These are phyloP conservation scores for Trichoderma gamsii DNA, from an alignment of 495 filamentous ascomycete genomes.

Conservation along the genomic window DNA sequence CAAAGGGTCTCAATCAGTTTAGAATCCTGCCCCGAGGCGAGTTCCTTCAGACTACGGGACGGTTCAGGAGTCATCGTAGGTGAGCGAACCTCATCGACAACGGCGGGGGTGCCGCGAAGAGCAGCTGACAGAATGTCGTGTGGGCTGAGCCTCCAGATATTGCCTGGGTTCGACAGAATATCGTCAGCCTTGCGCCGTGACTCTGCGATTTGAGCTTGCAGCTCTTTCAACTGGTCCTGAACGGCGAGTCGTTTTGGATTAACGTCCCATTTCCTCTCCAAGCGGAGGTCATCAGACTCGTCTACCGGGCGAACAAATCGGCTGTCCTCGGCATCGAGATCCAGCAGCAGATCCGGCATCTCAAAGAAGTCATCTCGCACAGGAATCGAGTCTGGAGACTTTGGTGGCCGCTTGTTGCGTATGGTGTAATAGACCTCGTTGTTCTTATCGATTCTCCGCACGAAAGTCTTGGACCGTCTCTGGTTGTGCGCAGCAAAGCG, in stretches of 20 bases:
- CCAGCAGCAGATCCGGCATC: slow-evolving; percentile 10
- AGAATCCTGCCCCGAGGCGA: background rate
- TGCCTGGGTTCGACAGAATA: background rate
- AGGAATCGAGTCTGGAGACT: background rate
- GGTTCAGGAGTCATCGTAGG: background rate
- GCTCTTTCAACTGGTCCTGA: background rate
- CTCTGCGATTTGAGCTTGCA: background rate
- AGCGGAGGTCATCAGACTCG: background rate
- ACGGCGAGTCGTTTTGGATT: background rate
- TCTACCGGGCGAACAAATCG: background rate
- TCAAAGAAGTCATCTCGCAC: slow-evolving; percentile 5
- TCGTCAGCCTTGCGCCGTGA: background rate
- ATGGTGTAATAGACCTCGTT: slow-evolving; percentile 13
- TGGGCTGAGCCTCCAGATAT: background rate
- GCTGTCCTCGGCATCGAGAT: slow-evolving; percentile 13
- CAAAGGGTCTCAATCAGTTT: background rate
- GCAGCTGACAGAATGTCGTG: slow-evolving; percentile 3
- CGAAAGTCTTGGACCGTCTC: slow-evolving; percentile 1
- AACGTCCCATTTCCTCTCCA: slow-evolving; percentile 2
- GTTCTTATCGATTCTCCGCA: slow-evolving; percentile 11
- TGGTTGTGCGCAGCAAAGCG: background rate
- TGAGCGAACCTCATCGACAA: background rate
- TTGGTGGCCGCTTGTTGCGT: slow-evolving; percentile 8
- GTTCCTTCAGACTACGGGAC: background rate
- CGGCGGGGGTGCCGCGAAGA: background rate